Evolutionary conservation across 371 early-diverging fungal species (phyloP).

Genomic region (Thermomucor indicae-seudaticae): DNA sequence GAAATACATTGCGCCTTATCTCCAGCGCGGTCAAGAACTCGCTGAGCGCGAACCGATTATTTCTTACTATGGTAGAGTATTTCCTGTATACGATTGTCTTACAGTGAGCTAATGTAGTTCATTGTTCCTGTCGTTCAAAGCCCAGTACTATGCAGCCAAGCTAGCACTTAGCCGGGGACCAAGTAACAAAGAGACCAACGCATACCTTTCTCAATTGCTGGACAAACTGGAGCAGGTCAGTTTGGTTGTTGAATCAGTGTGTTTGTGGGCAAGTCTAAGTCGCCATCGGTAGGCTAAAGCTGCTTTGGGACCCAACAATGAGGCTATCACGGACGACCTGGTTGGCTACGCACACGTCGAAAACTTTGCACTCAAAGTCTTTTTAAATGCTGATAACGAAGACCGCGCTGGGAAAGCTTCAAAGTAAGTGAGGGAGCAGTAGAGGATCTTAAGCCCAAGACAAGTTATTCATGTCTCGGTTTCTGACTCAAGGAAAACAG

Average conservation of each 20-base stretch:
- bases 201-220: conserved; percentile 64
- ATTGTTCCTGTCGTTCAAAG: conserved; percentile 34
- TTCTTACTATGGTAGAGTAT: conserved; percentile 80
- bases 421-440: conserved; percentile 69
- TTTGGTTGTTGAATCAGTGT: neutral
- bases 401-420: conserved; percentile 76
- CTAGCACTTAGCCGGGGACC: conserved; percentile 67
- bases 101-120: neutral
- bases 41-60: conserved; percentile 75
- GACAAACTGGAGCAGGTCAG: conserved; percentile 77
- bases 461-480: neutral
- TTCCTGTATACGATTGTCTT: neutral
- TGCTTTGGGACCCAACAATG: conserved; percentile 49
- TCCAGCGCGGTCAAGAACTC: conserved; percentile 82
- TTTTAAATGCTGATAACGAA: conserved; percentile 88
- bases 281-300: conserved; percentile 47
- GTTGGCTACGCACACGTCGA: conserved; percentile 84
- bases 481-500: conserved; percentile 62
- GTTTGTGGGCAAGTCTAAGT: neutral
- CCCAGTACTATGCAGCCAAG: conserved; percentile 85
- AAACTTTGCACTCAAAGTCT: conserved; percentile 89
- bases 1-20: conserved; percentile 70
- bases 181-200: conserved; percentile 54
- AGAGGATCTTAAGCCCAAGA: neutral
- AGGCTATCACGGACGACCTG: conserved; percentile 74